Percentiles rank a stretch among this genome's conserved stretches.
Evolutionary conservation across 2,329 filamentous ascomycete species (phyloP).

Genomic region (Tetracladium maxilliforme): DNA sequence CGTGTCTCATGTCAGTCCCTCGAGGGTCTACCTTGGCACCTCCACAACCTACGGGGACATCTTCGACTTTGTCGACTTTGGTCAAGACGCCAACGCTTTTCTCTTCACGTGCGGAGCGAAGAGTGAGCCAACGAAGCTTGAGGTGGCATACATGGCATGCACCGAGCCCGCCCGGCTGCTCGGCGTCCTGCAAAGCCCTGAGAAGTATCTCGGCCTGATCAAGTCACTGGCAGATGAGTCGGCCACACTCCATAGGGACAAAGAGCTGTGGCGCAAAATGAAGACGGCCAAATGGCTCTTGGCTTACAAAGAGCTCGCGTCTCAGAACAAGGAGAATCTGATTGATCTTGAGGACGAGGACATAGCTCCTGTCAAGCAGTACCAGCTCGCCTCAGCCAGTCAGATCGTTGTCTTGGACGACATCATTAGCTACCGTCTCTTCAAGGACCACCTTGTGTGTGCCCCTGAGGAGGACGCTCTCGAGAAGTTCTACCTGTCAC

Average conservation of each 20-base stretch:
- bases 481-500: slow-evolving; percentile 69
- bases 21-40: slow-evolving; percentile 65
- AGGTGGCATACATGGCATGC: slow-evolving; percentile 74
- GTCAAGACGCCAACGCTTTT: slow-evolving; percentile 74
- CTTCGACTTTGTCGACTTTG: slow-evolving; percentile 95
- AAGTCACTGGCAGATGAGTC: slow-evolving; percentile 66
- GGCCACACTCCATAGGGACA: slow-evolving; percentile 59
- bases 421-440: slow-evolving; percentile 75
- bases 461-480: slow-evolving; percentile 81
- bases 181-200: slow-evolving; percentile 61
- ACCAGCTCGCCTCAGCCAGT: slow-evolving; percentile 56
- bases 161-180: slow-evolving; percentile 72
- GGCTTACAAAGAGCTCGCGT: slow-evolving; percentile 60
- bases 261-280: slow-evolving; percentile 62
- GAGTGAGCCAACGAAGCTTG: slow-evolving; percentile 72
- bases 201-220: slow-evolving; percentile 77
- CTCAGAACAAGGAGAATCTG: slow-evolving; percentile 5
- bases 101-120: slow-evolving; percentile 81
- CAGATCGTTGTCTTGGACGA: slow-evolving; percentile 75
- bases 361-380: slow-evolving; percentile 28
- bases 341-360: slow-evolving; percentile 24
- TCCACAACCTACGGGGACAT: slow-evolving; percentile 65
- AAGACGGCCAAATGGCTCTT: slow-evolving; percentile 63
- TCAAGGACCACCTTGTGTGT: slow-evolving; percentile 71
- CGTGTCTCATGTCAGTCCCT: slow-evolving; percentile 48